A percentile compares a stretch with the other conserved stretches of the same genome.
These are phyloP conservation scores for Fusarium newnesense DNA, from an alignment of 2,329 filamentous ascomycete genomes.

Conservation along the genomic window DNA sequence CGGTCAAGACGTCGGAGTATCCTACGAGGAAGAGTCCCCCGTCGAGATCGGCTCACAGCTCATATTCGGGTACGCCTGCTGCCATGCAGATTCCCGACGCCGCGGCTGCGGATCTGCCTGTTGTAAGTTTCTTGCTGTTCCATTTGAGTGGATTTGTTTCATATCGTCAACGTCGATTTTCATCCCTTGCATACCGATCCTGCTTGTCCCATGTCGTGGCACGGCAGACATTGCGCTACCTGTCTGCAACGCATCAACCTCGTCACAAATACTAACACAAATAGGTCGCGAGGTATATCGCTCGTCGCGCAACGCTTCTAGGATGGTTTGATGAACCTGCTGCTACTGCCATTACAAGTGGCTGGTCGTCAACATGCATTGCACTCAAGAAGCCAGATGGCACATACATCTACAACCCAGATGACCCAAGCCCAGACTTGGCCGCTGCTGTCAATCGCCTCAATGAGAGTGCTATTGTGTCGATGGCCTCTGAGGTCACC, in stretches of 20 bases:
- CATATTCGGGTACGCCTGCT: conserved; percentile 38
- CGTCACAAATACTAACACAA: conserved; percentile 4
- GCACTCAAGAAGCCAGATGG: conserved; percentile 39
- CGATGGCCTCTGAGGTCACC: conserved; percentile 41
- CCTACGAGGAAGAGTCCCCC: conserved; percentile 8
- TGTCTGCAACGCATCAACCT: not conserved
- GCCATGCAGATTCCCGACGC: conserved; percentile 32
- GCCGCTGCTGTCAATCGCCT: conserved; percentile 34
- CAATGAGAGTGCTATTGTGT: conserved; percentile 36
- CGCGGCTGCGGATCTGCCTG: conserved; percentile 23
- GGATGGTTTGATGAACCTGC: conserved; percentile 44
- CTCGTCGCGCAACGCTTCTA: conserved; percentile 41
- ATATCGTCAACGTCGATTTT: not conserved
- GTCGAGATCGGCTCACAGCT: conserved; percentile 36
- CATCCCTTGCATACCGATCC: not conserved
- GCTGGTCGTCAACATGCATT: conserved; percentile 41
- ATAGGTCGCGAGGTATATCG: conserved; percentile 42
- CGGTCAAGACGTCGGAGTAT: conserved; percentile 7
- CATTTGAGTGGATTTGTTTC: not conserved
- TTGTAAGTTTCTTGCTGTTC: conserved; percentile 27
- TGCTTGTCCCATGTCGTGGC: not conserved
- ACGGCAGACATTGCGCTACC: not conserved
- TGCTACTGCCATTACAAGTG: conserved; percentile 32
- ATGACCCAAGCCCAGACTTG: conserved; percentile 38
- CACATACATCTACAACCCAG: conserved; percentile 34